phyloP scores from a whole-genome alignment of 495 filamentous ascomycete genomes.

The Penicillium fimorum region DNA sequence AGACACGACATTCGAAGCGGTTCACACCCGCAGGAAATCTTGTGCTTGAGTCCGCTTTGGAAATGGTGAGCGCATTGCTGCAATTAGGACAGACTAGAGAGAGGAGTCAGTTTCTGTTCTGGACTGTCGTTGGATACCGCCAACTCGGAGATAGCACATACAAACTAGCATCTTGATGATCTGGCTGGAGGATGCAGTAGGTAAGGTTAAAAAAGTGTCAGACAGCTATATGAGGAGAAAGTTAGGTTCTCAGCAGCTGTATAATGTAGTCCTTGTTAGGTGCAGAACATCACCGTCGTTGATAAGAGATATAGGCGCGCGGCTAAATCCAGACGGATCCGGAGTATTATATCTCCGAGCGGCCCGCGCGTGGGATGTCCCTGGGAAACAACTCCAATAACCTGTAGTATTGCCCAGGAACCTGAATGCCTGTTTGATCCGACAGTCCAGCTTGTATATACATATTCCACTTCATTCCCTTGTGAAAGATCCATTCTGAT shows the following conservation, averaged over 20 bases:
- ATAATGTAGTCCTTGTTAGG: neutral
- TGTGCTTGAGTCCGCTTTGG: constrained; percentile 51
- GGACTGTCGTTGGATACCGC: neutral
- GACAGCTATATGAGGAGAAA: neutral
- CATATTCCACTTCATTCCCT: constrained; percentile 10
- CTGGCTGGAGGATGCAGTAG: neutral
- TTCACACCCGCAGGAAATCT: constrained; percentile 55
- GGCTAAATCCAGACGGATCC: constrained; percentile 19
- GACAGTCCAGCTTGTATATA: constrained; percentile 23
- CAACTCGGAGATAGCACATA: constrained; percentile 23
- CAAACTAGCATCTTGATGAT: constrained; percentile 41
- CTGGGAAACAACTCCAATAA: constrained; percentile 17
- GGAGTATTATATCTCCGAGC: constrained; percentile 21
- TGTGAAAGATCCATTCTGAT: neutral
- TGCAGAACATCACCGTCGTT: constrained; percentile 12
- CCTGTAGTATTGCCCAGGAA: constrained; percentile 6
- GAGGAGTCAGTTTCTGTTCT: constrained; percentile 21
- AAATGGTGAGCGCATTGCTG: constrained; percentile 79
- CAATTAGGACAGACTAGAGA: constrained; percentile 84
- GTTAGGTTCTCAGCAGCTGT: neutral
- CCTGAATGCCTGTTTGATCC: constrained; percentile 9
- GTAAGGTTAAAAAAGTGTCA: neutral
- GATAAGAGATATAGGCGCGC: constrained; percentile 25
- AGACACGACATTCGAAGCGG: constrained; percentile 89
- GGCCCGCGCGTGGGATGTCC: constrained; percentile 24